Conservation (phyloP, 2,329 filamentous ascomycete species). For the Xylariaceae sp. region DNA sequence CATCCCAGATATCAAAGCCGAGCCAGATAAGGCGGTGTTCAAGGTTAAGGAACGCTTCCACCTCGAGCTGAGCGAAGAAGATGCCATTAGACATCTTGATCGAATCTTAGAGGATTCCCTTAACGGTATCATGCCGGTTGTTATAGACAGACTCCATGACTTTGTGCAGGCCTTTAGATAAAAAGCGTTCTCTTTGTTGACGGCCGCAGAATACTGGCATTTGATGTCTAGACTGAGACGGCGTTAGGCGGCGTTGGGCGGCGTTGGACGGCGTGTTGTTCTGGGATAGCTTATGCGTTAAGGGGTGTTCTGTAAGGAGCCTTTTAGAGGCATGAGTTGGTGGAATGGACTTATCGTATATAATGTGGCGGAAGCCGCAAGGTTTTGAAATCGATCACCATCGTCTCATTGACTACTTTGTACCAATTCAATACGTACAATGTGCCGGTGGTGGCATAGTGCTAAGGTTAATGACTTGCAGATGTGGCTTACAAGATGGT, state of each 20-base stretch:
- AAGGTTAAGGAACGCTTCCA: slow-evolving; percentile 97
- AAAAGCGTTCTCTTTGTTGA: slow-evolving; percentile 3
- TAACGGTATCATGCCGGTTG: slow-evolving; percentile 86
- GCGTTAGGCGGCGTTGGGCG: slow-evolving; percentile 11
- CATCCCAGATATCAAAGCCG: slow-evolving; percentile 91
- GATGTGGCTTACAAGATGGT: no score
- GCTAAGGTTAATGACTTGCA: no score
- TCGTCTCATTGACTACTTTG: no score
- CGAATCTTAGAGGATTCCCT: slow-evolving; percentile 89
- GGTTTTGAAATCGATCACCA: no score
- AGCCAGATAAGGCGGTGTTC: slow-evolving; percentile 90
- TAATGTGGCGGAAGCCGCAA: no score
- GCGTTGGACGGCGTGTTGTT: slow-evolving; percentile 13
- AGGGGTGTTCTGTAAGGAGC: no score
- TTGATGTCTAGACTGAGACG: slow-evolving; percentile 1
- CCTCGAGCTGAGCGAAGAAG: slow-evolving; percentile 88
- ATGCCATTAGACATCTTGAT: slow-evolving; percentile 87
- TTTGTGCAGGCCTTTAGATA: slow-evolving; percentile 89
- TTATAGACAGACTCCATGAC: slow-evolving; percentile 94
- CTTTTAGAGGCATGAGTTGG: no score
- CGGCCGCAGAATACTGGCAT: neutral
- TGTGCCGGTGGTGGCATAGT: no score
- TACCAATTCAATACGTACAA: no score
- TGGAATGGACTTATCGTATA: neutral
- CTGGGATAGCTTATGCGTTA: neutral